Evolutionary conservation across 2,329 filamentous ascomycete species (phyloP).

Genomic region (Emericellopsis cladophorae): DNA sequence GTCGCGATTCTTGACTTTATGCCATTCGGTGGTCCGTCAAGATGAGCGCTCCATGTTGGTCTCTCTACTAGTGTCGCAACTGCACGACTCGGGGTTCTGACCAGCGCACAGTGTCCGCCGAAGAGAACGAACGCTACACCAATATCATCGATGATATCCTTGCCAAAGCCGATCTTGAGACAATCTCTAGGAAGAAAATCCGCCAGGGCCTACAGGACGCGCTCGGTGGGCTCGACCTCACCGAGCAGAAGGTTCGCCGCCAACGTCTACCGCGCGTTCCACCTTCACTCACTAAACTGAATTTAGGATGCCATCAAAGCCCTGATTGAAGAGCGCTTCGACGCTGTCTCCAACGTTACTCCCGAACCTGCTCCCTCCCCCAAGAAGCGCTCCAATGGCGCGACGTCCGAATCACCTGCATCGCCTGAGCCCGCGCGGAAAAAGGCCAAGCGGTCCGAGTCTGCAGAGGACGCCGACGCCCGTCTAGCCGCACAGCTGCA

Average conservation of each 20-base stretch:
- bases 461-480: conserved; percentile 66
- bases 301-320: conserved; percentile 54
- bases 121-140: conserved; percentile 40
- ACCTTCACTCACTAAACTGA: neutral
- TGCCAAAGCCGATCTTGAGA: conserved; percentile 42
- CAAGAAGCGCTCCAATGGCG: conserved; percentile 21
- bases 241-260: conserved; percentile 40
- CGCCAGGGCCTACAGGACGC: conserved; percentile 41
- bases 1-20: too few species aligned
- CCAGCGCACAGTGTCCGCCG: conserved; percentile 28
- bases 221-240: conserved; percentile 43
- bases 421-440: conserved; percentile 38
- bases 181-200: conserved; percentile 52
- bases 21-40: too few species aligned
- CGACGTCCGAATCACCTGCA: conserved; percentile 27
- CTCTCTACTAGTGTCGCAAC: too few species aligned
- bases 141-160: conserved; percentile 48
- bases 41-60: too few species aligned
- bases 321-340: conserved; percentile 63
- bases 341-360: conserved; percentile 44
- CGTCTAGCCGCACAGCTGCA: conserved; percentile 78
- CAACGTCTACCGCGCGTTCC: neutral
- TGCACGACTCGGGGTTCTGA: neutral
- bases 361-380: conserved; percentile 30
- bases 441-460: conserved; percentile 53